Percentiles rank a stretch among this genome's conserved stretches.
These are phyloP conservation scores for Avena atlantica DNA, from an alignment of 176 grass and related monocot species.

Conservation along the genomic window DNA sequence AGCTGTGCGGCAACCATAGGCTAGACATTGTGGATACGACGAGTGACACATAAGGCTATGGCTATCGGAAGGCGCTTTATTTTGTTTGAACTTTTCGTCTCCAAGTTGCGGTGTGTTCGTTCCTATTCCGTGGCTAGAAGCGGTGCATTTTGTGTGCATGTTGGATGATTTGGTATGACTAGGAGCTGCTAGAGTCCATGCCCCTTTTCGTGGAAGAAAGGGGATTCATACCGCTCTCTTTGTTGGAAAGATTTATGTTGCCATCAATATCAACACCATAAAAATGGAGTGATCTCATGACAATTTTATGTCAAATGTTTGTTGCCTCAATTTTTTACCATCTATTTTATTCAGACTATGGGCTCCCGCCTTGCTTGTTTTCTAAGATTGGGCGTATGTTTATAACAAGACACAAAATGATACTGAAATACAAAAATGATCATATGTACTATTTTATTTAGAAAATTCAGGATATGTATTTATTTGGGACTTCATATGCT, in stretches of 20 bases:
- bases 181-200: background rate
- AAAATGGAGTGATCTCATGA: background rate
- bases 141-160: background rate
- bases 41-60: background rate
- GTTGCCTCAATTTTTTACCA: background rate
- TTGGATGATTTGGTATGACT: background rate
- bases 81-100: slow-evolving; percentile 18
- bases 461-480: too few species aligned
- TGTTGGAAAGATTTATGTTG: background rate
- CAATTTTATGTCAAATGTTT: background rate
- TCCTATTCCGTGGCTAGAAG: slow-evolving; percentile 33
- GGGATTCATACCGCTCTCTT: background rate
- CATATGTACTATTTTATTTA: too few species aligned
- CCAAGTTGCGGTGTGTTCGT: slow-evolving; percentile 36
- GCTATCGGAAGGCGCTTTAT: background rate
- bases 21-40: background rate
- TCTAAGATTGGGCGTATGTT: too few species aligned
- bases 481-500: too few species aligned
- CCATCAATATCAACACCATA: background rate
- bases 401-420: too few species aligned
- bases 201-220: background rate
- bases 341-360: too few species aligned
- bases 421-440: too few species aligned
- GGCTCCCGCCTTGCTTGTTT: too few species aligned
- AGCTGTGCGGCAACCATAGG: background rate